phyloP scores from a whole-genome alignment of 2,329 filamentous ascomycete species.

The Fusarium brevicatenulatum region DNA sequence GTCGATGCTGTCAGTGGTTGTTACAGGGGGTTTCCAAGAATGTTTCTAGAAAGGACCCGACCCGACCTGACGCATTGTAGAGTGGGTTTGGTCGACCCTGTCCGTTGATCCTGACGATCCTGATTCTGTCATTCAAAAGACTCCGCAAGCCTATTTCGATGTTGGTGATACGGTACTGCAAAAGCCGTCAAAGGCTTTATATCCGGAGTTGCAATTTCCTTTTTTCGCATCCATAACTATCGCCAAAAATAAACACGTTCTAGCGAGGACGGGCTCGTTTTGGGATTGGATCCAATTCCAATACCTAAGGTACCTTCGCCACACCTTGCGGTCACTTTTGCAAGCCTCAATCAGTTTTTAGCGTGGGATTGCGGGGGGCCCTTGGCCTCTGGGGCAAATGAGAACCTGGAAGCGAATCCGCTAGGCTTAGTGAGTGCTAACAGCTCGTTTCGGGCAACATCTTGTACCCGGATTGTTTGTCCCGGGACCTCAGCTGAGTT shows the following conservation, averaged over 20 bases:
- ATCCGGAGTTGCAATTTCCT: not conserved
- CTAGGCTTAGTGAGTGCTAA: not conserved
- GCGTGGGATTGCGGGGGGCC: conserved; percentile 11
- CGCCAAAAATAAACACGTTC: conserved; percentile 31
- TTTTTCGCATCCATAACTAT: not conserved
- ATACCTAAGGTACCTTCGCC: conserved; percentile 18
- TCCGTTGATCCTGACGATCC: not conserved
- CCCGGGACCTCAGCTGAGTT: conserved; percentile 15
- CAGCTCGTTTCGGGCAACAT: not conserved
- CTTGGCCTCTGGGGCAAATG: conserved; percentile 3
- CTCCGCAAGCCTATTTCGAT: not conserved
- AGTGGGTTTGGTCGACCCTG: not conserved
- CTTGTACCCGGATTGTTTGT: not conserved
- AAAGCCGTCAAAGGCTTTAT: not conserved
- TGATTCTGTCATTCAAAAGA: not conserved
- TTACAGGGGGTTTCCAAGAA: not conserved
- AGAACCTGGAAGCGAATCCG: not conserved
- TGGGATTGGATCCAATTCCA: not conserved
- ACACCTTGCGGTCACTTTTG: conserved; percentile 21
- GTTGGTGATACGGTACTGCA: not conserved
- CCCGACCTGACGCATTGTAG: not conserved
- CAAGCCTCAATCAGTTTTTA: conserved; percentile 25
- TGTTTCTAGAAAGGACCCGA: conserved; percentile 11
- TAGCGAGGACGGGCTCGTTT: not conserved
- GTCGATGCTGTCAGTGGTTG: not conserved